Evolutionary conservation across 2,329 filamentous ascomycete species (phyloP).

Genomic region (Hypomyces rosellus): DNA sequence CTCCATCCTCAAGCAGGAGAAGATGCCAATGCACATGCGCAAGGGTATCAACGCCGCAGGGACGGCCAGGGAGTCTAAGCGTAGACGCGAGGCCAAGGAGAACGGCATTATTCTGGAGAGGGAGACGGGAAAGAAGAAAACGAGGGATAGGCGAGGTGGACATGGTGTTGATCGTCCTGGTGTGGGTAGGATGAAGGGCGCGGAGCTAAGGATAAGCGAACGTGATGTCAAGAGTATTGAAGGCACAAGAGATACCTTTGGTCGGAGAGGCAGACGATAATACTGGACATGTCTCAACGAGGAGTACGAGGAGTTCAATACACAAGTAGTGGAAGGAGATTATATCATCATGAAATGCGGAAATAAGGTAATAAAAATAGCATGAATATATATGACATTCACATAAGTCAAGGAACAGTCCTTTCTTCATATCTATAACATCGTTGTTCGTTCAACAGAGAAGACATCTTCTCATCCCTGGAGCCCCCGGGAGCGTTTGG

Average conservation of each 20-base stretch:
- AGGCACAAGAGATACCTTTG: slow-evolving; percentile 41
- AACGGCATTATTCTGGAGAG: slow-evolving; percentile 85
- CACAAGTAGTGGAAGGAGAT: neutral
- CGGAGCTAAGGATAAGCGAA: slow-evolving; percentile 71
- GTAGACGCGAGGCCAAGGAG: slow-evolving; percentile 75
- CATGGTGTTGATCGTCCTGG: slow-evolving; percentile 64
- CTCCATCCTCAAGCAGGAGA: slow-evolving; percentile 69
- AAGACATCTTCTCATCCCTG: neutral
- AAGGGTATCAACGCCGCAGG: slow-evolving; percentile 75
- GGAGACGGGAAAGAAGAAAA: slow-evolving; percentile 32
- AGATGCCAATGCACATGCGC: slow-evolving; percentile 82
- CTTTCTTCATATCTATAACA: slow-evolving; percentile 10
- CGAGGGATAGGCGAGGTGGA: slow-evolving; percentile 38
- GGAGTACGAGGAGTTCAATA: neutral
- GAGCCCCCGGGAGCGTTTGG: neutral
- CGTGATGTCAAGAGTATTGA: slow-evolving; percentile 69
- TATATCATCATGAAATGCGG: too few species aligned
- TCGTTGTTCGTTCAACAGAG: slow-evolving; percentile 2
- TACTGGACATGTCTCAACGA: neutral
- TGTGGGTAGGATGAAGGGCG: slow-evolving; percentile 74
- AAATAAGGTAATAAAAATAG: neutral
- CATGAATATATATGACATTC: neutral
- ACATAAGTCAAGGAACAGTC: neutral
- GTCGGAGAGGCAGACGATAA: slow-evolving; percentile 28
- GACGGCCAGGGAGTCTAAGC: slow-evolving; percentile 57